Conservation (phyloP, 23 red algal genomes). For the Gracilaria domingensis region DNA sequence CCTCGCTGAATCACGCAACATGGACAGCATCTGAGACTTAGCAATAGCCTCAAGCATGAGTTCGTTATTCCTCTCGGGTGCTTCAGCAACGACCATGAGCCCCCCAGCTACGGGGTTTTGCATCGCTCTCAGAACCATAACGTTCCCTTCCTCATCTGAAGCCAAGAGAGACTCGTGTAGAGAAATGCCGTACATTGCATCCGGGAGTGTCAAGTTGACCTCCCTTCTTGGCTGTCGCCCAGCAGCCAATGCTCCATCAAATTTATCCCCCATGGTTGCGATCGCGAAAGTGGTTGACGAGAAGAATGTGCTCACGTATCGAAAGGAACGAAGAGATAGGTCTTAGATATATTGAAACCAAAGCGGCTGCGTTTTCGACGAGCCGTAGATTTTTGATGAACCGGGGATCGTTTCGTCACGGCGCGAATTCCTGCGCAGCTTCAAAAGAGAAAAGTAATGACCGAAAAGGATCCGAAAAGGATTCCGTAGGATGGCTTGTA, state of each 20-base stretch:
- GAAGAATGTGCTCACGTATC: neutral
- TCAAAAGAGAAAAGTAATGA: too few species aligned
- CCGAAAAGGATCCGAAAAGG: too few species aligned
- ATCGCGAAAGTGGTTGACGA: neutral
- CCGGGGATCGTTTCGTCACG: too few species aligned
- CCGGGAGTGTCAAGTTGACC: conserved; percentile 13
- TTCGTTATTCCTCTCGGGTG: conserved; percentile 10
- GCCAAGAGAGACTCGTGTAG: conserved; percentile 52
- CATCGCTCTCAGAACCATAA: conserved; percentile 48
- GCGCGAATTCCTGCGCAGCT: too few species aligned
- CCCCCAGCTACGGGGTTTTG: conserved; percentile 54
- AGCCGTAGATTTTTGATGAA: too few species aligned
- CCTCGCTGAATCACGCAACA: conserved; percentile 52
- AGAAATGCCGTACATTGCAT: conserved; percentile 40
- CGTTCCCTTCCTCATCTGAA: conserved; percentile 39
- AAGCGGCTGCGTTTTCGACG: too few species aligned
- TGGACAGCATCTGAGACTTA: conserved; percentile 66
- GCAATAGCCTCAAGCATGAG: conserved; percentile 48
- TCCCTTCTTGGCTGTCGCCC: neutral
- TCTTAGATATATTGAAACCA: neutral
- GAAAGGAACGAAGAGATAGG: neutral
- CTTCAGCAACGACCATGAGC: conserved; percentile 28
- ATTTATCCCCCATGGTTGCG: conserved; percentile 52
- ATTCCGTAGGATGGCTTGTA: too few species aligned
- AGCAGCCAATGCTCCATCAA: conserved; percentile 60